phyloP scores from a whole-genome alignment of 2,329 filamentous ascomycete species.

The Aureobasidium sp. region DNA sequence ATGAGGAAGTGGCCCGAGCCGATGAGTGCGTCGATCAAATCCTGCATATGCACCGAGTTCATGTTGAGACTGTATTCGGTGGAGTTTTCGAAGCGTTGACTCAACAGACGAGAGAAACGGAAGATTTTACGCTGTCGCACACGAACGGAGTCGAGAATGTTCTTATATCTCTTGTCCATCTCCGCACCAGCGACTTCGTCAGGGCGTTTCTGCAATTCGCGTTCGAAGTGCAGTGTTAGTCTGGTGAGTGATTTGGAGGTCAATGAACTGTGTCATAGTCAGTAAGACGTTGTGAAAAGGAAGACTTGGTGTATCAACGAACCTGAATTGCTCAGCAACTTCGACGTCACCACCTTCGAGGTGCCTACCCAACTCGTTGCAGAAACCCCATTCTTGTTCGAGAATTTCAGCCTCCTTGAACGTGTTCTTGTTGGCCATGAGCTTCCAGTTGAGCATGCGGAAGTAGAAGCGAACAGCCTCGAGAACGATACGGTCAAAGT shows the following conservation, averaged over 20 bases:
- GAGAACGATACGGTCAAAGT: constrained; percentile 83
- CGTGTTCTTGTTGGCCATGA: constrained; percentile 95
- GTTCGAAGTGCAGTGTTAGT: constrained; percentile 83
- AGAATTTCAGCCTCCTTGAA: constrained; percentile 98
- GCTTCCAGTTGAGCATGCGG: constrained; percentile 96
- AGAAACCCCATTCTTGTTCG: constrained; percentile 97
- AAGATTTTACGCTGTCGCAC: constrained; percentile 95
- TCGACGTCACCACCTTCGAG: constrained; percentile 92
- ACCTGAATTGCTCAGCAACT: constrained; percentile 84
- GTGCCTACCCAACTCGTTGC: constrained; percentile 82
- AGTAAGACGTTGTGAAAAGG: not conserved
- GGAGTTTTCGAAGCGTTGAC: constrained; percentile 90
- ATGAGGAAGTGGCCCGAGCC: constrained; percentile 82
- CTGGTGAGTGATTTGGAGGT: constrained; percentile 88
- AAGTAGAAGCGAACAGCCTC: constrained; percentile 97
- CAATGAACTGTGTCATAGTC: constrained; percentile 47
- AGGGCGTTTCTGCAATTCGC: constrained; percentile 73
- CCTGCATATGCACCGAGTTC: constrained; percentile 57
- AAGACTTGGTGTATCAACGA: too few relatives aligned
- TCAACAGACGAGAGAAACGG: constrained; percentile 83
- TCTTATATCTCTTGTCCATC: constrained; percentile 96
- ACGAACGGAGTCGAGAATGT: constrained; percentile 88
- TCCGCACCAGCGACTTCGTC: constrained; percentile 71
- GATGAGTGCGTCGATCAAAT: constrained; percentile 72
- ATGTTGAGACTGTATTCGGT: constrained; percentile 88